Evolutionary conservation across 768 basidiomycete genomes (phyloP).

Genomic region (Pleurotus citrinopileatus): DNA sequence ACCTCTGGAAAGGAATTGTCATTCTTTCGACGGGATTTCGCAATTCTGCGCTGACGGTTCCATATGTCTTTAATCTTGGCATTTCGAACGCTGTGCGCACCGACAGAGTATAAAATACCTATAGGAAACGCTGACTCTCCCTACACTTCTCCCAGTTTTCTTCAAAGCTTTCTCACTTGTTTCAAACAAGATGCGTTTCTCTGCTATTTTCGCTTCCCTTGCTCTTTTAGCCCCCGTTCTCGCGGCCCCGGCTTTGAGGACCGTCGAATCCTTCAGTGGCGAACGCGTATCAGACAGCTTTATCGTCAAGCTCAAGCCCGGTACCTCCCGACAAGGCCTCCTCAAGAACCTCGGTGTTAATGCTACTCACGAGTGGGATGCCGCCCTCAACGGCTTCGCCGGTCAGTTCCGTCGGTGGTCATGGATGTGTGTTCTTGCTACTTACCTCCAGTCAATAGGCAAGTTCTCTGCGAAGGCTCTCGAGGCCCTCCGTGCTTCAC

Average conservation of each 20-base stretch:
- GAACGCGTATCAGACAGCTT: constrained; percentile 1
- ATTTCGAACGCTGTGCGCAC: background rate
- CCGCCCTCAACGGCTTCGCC: constrained; percentile 23
- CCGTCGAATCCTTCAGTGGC: constrained; percentile 9
- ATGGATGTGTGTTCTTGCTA: background rate
- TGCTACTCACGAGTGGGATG: constrained; percentile 13
- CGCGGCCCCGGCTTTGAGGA: background rate
- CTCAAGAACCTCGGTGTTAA: constrained; percentile 7
- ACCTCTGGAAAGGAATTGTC: background rate
- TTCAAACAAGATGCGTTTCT: constrained; percentile 4
- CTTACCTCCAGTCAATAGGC: constrained; percentile 6
- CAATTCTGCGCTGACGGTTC: background rate
- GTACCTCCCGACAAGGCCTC: constrained; percentile 10
- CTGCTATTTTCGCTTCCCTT: background rate
- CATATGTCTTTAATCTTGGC: background rate
- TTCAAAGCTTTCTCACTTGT: background rate
- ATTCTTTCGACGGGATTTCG: background rate
- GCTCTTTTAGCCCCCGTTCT: background rate
- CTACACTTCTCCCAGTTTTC: background rate
- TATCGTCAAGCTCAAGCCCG: constrained; percentile 22
- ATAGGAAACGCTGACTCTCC: background rate
- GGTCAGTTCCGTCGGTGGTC: constrained; percentile 8
- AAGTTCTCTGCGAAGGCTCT: constrained; percentile 21
- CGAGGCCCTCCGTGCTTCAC: constrained; percentile 21
- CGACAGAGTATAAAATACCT: background rate